Base-by-base conservation (phyloP, 192 early-diverging fungal genomes). In the Podila verticillata region DNA sequence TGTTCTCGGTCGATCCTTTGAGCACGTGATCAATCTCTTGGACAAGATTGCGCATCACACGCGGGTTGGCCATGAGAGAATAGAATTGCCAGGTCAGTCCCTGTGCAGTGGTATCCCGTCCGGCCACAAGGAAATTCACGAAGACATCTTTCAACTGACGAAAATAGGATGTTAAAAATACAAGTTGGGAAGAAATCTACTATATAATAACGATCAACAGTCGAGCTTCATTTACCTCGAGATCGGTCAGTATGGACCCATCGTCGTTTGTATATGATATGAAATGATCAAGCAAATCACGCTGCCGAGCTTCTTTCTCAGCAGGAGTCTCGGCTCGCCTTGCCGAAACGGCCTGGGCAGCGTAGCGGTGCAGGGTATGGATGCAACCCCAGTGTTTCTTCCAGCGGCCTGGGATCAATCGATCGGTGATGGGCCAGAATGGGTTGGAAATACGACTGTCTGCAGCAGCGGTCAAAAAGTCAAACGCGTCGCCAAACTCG, bases 21-120 rank as follows among this genome's bases (percentile, higher is more conserved):
- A 80, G 65, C 20, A 80, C 70, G 2, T 2, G 32, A 26, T 83
- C 62, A n/a, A 84, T 70, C 63, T 87, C 87, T 32, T 82, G 57
- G 1, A 83, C 12, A n/a, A 88, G 26, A 44, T 62, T 73, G 22
- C 58, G 71, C 63, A 86, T 70, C 7, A 73, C 47, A 10, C 66
- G 36, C 12, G 86, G 87, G 54, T 87, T 66, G 35, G 66, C 73
- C 71, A 83, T 66, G 19, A 91, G 72, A n/a, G 64, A 64, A 61
- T 81, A 87, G 22, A 90, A 74, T 29, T 87, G 83, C 89, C 91
- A 91, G 15, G 79, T 65, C 20, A 91, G 73, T 12, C 59, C 57
- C 30, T 64, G 82, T n/a, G 92, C 83, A 58, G 90, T 89, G 29
- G 90, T 84, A 80, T 91, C 84, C 48, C 91, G 82, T 61, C 89